Evolutionary conservation across 345 rosid genomes (phyloP), one percentile per base, ranked within the genome.

Genomic region (Melaleuca alternifolia): DNA sequence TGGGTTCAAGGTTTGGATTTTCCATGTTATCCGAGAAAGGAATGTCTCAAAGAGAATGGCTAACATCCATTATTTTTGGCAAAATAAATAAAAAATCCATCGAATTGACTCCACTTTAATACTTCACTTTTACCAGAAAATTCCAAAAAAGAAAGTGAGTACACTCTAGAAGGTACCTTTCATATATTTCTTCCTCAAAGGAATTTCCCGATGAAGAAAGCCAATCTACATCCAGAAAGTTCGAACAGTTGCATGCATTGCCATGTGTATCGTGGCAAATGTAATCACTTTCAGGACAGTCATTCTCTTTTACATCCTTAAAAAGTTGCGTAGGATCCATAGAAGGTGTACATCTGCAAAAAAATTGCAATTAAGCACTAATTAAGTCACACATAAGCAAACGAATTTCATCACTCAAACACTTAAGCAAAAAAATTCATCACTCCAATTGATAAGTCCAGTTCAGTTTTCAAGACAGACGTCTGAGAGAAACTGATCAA

Each of bases 131-230:
- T 21, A 71, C 81, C 14, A 71, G 79, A 71, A 37, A 71, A 71
- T 71, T 57, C 24, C 44, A 28, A 85, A 85, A 51, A 14, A 28
- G 26, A 51, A 48, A 24, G 52, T 48, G 24, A 51, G 52, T 46
- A 46, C 30, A 54, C 21, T 85, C 50, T 15, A 51, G 50, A 50
- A 24, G 46, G 10, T 92, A 97, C 99, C 99, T 95, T 86, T 93
- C 96, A 86, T 86, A 92, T 54, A 87, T 89, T 85, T 97, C 99
- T 83, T 94, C 98, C 56, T 95, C 99, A 33, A 94, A 97, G 28
- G 99, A 97, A 92, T 95, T 94, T 86, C 96, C 99, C 10, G 99
- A 94, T 84, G 99, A 96, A 88, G 99, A 97, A 85, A 93, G 93
- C 97, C 98, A 93, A 51, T 95, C 99, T 87, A 94, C 81, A 84